These are phyloP conservation scores for Helichrysum umbraculigerum DNA, from an alignment of 129 eudicot genomes.

Conservation along the genomic window DNA sequence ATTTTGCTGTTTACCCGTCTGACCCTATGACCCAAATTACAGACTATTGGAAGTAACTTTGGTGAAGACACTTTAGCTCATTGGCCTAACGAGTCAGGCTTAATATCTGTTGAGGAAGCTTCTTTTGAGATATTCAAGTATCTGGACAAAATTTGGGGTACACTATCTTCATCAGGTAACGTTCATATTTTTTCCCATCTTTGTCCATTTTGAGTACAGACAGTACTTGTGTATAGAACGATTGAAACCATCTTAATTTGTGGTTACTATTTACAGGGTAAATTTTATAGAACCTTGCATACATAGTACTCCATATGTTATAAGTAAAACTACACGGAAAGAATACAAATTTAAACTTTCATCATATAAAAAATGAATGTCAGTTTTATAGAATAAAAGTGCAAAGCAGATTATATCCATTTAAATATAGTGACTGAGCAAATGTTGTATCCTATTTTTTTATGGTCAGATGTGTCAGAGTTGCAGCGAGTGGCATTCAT, in stretches of 20 bases:
- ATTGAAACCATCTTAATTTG: background rate
- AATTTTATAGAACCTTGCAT: background rate
- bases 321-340: background rate
- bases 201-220: background rate
- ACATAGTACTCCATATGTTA: background rate
- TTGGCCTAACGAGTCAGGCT: slow-evolving; percentile 80
- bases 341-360: background rate
- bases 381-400: background rate
- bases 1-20: background rate
- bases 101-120: slow-evolving; percentile 86
- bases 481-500: slow-evolving; percentile 87
- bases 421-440: background rate
- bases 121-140: slow-evolving; percentile 84
- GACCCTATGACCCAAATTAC: slow-evolving; percentile 6
- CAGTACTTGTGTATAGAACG: background rate
- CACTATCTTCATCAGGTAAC: slow-evolving; percentile 89
- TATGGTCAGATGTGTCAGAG: slow-evolving; percentile 56
- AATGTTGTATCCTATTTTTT: background rate
- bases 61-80: slow-evolving; percentile 98
- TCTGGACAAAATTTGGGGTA: slow-evolving; percentile 80
- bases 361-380: background rate
- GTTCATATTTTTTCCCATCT: background rate
- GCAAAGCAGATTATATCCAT: background rate
- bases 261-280: background rate
- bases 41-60: slow-evolving; percentile 82